Evolutionary conservation across 257 asterid species (phyloP).

Genomic region (Nicotiana tabacum): DNA sequence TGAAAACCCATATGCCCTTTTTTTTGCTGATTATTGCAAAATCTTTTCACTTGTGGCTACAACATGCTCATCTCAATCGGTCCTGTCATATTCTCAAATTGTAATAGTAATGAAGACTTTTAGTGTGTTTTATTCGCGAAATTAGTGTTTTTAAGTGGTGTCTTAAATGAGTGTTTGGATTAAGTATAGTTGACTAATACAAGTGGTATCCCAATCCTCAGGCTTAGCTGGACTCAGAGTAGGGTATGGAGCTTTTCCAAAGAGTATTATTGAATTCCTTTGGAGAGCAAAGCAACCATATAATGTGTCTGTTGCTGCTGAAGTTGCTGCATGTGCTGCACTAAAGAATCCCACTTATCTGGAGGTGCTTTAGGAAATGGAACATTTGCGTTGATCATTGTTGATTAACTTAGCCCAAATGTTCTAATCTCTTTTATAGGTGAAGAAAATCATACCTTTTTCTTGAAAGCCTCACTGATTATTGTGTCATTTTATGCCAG

Average conservation of each 20-base stretch:
- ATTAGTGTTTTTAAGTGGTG: not conserved
- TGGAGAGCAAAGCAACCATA: conserved; percentile 99
- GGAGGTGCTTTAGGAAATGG: conserved; percentile 44
- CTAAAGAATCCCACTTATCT: conserved; percentile 69
- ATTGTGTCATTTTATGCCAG: conserved; percentile 35
- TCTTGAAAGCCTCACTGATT: conserved; percentile 4
- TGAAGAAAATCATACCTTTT: not conserved
- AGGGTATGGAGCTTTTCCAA: conserved; percentile 96
- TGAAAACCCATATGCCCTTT: not conserved
- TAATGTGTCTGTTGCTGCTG: conserved; percentile 97
- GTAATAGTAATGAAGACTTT: not conserved
- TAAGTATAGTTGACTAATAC: not conserved
- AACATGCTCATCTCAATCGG: not conserved
- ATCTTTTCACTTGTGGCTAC: not conserved
- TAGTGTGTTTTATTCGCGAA: not conserved
- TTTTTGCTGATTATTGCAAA: not conserved
- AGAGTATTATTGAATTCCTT: conserved; percentile 77
- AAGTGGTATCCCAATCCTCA: conserved; percentile 23
- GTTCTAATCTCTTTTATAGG: not conserved
- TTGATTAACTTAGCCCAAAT: not conserved
- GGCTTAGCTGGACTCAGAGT: conserved; percentile 93
- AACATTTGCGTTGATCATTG: not conserved
- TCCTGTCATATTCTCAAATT: not conserved
- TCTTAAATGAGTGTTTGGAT: not conserved
- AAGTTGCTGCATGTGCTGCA: conserved; percentile 95